Evolutionary conservation across 306 rosid genomes (phyloP), one percentile per base, ranked within the genome.

Genomic region (Medicago ruthenica): DNA sequence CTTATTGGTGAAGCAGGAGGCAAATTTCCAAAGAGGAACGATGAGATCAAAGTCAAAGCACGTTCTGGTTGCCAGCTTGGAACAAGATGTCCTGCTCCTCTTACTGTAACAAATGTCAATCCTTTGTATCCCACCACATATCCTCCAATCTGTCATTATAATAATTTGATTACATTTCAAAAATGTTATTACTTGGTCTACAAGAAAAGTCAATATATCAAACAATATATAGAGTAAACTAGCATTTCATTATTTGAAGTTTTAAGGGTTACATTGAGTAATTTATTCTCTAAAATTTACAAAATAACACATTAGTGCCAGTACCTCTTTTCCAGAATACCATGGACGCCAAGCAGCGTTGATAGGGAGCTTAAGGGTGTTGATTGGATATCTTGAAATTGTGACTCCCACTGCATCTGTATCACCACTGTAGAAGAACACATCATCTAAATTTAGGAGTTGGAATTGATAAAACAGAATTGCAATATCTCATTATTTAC

Each of bases 1-100:
- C 21, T 76, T 22, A 27, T 27, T 42, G 80, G 80, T 12, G 82
- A 67, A 66, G 84, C 37, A 58, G 87, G 85, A 34, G 90, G 89
- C 12, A 76, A 76, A 9, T 4, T 66, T 41, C 82, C 82, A 31
- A 61, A 13, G 51, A 87, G 83, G 82, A 87, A 85, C 42, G 88
- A 85, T 5, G 78, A 70, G 77, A 89, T 75, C 78, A 87, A 10
- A 47, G 77, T 82, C 8, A 85, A 76, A 18, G 91, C 88, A 27
- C 88, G 67, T 54, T 65, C 66, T 7, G 94, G 94, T 71, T 85
- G 90, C 83, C 85, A 87, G 68, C 89, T 89, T 18, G 94, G 91
- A 82, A 83, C 88, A 27, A 12, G 2, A 67, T 89, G 91, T 14
- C 91, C 91, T 8, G 94, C 91, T 70, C 86, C 91, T 71, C 88